Evolutionary conservation across 768 basidiomycete genomes (phyloP), one percentile per base, ranked within the genome.

Genomic region (Lentinus brumalis): DNA sequence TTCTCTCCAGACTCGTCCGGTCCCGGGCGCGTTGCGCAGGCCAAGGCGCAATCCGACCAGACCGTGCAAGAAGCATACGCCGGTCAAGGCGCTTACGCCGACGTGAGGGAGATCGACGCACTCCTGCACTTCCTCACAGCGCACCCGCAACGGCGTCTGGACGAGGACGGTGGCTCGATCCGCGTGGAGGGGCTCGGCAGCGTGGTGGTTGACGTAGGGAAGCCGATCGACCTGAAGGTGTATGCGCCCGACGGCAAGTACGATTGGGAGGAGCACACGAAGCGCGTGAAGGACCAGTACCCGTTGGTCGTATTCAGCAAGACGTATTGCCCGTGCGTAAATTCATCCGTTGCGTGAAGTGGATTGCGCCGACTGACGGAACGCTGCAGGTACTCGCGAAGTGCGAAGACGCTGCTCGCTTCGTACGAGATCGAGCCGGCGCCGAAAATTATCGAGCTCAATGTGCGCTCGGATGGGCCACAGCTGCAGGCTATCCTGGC

Each of bases 241-340:
- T 92, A 89, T 66, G 82, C 85, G 15, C 79, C 80, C 38, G 79
- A 82, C 4, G 72, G 73, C 56, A 63, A 71, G 16, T 61, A 79
- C 26, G 76, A 82, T 47, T 86, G 83, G 84, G 57, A 63, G 39
- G 71, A 74, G 61, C 76, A 83, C 45, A 71, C 79, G 16, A 69
- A 68, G 45, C 67, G 67, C 21, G 66, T 92, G 50, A 75, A 81
- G 40, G 68, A 77, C 16, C 71, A 82, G 35, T 78, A 83, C 66
- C 91, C 91, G 2, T 73, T 94, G 7, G 77, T 93, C 47, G 85
- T 94, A 12, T 92, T 94, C 67, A 92, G 91, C 79, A 94, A 94
- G 80, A 83, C 88, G 26, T 89, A 86, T 68, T 93, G 92, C 82
- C 85, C 83, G 89, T 92, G 70, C 65, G 86, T 81, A 21, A 46